A percentile compares a stretch with the other conserved stretches of the same genome.
phyloP scores from a whole-genome alignment of 305 asterid genomes.

The Solanum hybrid region DNA sequence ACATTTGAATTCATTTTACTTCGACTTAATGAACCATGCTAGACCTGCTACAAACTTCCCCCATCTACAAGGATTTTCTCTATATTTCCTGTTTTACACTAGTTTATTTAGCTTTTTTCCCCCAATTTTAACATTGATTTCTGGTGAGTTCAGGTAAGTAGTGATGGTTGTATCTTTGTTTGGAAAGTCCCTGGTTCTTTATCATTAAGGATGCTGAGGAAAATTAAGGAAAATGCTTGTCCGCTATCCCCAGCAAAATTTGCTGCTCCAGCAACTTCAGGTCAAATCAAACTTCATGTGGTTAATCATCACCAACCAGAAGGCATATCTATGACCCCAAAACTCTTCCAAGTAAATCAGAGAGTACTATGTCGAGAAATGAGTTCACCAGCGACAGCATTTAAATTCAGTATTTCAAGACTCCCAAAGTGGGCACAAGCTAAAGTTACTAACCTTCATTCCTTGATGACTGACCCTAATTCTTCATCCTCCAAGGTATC shows the following conservation, averaged over 20 bases:
- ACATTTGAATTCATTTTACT: neutral
- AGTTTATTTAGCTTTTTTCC: neutral
- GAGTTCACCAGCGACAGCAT: constrained; percentile 19
- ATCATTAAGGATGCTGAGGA: constrained; percentile 38
- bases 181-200: constrained; percentile 53
- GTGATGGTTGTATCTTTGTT: constrained; percentile 56
- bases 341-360: constrained; percentile 5
- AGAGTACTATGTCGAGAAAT: constrained; percentile 16
- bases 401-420: constrained; percentile 51
- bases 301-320: constrained; percentile 16
- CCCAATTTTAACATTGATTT: neutral
- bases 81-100: neutral
- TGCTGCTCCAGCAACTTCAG: constrained; percentile 14
- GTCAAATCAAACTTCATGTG: constrained; percentile 16
- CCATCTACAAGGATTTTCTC: neutral
- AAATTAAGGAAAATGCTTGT: constrained; percentile 18
- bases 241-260: constrained; percentile 19
- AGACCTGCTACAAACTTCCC: neutral
- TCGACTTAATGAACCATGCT: neutral
- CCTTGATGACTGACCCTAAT: constrained; percentile 11
- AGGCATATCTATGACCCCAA: constrained; percentile 12
- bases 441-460: constrained; percentile 23
- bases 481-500: constrained; percentile 34
- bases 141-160: constrained; percentile 39
- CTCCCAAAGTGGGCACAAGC: constrained; percentile 64